Evolutionary conservation across 2,329 filamentous ascomycete species (phyloP).

Genomic region (Ophiostoma piceae): DNA sequence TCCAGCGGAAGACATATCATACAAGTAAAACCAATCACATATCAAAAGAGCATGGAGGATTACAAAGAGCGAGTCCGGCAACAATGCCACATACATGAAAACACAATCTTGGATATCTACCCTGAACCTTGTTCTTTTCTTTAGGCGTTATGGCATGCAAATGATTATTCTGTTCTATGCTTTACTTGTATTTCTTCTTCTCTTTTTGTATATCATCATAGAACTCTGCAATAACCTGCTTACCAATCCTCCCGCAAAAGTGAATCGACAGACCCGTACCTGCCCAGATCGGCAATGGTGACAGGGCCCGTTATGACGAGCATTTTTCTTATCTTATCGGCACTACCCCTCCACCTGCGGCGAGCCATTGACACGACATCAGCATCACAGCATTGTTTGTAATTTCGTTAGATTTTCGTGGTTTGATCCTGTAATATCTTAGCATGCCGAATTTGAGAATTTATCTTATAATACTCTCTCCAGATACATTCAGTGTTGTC

Average conservation of each 20-base stretch:
- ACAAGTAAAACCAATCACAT: neutral
- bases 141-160: neutral
- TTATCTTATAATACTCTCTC: neutral
- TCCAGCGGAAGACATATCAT: neutral
- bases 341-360: neutral
- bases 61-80: neutral
- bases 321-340: conserved; percentile 7
- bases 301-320: neutral
- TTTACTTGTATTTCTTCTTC: neutral
- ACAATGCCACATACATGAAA: neutral
- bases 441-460: neutral
- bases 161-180: neutral
- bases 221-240: neutral
- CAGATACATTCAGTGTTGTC: neutral
- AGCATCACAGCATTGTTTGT: neutral
- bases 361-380: neutral
- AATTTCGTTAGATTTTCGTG: neutral
- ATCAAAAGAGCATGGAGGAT: neutral
- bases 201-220: neutral
- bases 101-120: neutral
- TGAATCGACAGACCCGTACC: neutral
- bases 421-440: neutral
- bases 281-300: neutral
- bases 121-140: neutral
- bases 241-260: neutral